A percentile compares a stretch with the other conserved stretches of the same genome.
Evolutionary conservation across 164 flowering plant species (phyloP).

Genomic region (Dillenia suffruticosa): DNA sequence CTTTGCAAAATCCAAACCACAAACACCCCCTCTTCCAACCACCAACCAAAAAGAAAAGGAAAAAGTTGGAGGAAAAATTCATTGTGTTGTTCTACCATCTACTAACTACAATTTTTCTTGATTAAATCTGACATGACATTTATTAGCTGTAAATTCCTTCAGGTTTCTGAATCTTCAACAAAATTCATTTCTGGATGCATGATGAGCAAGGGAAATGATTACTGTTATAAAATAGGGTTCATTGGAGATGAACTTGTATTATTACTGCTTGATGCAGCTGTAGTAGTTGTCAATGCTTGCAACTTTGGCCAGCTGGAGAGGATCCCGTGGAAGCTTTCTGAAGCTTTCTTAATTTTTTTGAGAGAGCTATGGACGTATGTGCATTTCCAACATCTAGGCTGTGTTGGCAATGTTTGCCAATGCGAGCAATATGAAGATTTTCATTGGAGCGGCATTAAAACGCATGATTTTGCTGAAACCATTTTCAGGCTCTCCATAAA

Average conservation of each 20-base stretch:
- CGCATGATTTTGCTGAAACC: conserved; percentile 48
- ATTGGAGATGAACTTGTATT: conserved; percentile 28
- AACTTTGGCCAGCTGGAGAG: conserved; percentile 31
- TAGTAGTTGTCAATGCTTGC: conserved; percentile 48
- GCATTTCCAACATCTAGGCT: conserved; percentile 10
- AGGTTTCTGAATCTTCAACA: conserved; percentile 23
- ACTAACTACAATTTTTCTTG: no score
- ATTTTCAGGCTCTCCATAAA: conserved; percentile 62
- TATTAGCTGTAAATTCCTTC: conserved; percentile 45
- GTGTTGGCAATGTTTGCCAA: conserved; percentile 13
- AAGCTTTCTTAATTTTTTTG: conserved; percentile 24
- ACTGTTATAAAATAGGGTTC: conserved; percentile 10
- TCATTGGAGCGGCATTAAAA: conserved; percentile 19
- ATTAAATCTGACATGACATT: conserved; percentile 22
- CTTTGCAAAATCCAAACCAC: no score
- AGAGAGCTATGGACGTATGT: conserved; percentile 40
- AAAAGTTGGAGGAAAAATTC: no score
- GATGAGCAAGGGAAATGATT: conserved; percentile 7
- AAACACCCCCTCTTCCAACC: no score
- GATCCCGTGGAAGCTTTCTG: conserved; percentile 33
- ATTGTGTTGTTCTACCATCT: no score
- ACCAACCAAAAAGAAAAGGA: no score
- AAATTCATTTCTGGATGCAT: conserved; percentile 8
- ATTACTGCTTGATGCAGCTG: conserved; percentile 33
- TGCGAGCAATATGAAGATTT: conserved; percentile 4